Base-by-base conservation (phyloP, 164 flowering plant genomes). In the Stephania cephalantha region DNA sequence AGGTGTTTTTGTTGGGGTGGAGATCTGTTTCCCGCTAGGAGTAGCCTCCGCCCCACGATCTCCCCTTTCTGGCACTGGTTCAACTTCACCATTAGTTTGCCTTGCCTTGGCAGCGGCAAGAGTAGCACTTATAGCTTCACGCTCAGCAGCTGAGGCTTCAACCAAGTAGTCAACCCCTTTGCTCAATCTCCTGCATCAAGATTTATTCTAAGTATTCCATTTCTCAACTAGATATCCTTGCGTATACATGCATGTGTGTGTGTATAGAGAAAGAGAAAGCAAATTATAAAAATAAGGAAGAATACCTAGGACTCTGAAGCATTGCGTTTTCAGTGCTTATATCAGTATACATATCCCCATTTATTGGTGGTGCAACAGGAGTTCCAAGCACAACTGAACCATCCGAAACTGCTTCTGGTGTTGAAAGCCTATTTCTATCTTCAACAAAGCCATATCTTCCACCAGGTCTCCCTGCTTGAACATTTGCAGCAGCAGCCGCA, bases 81-180 rank as follows among this genome's bases (percentile, higher is more conserved):
- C 99, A 80, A 89, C 89, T 82, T 92, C 97, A 66, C 99, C 99
- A 90, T 94, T 96, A 79, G 73, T 85, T 83, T 96, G 97, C 20
- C 94, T 88, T 25, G 97, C 97, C 85, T 94, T 96, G 44, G 97
- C 99, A 82, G 99, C 98, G 67, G 98, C 98, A 77, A 92, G 70
- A 68, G 99, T 84, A 45, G 97, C 97, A 88, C 85, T 92, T 50
- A 96, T 96, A 75, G 99, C 99, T 81, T 96, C 98, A 72, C 97
- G 97, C 85, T 96, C 99, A 70, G 97, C 98, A 68, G 98, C 94
- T 42, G 99, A 87, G 63, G 99, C 99, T 85, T 94, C 97, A 85
- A 94, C 99, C 85, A 96, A 83, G 79, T 90, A 90, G 77, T 96
- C 99, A 68, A 96, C 99, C 20, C 98, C 99, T 87, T 94, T 94